Evolutionary conservation across 306 rosid genomes (phyloP).

Genomic region (Comarum palustre): DNA sequence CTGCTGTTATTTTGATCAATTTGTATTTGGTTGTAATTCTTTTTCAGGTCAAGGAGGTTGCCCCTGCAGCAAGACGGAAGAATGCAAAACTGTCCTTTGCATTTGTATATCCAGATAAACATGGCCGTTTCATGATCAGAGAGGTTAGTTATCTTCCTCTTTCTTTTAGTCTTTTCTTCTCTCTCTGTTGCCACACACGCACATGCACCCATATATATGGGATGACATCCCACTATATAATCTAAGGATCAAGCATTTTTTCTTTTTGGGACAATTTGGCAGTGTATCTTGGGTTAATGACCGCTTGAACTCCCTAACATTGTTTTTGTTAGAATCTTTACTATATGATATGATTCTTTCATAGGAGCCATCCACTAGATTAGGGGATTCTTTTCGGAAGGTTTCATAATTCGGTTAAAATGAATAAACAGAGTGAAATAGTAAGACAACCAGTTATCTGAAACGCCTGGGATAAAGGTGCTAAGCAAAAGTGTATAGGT

Average conservation of each 20-base stretch:
- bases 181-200: background rate
- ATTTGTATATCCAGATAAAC: constrained; percentile 89
- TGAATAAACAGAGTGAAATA: background rate
- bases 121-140: constrained; percentile 71
- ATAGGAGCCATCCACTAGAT: background rate
- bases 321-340: background rate
- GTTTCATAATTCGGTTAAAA: background rate
- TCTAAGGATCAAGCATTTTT: background rate
- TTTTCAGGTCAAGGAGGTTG: constrained; percentile 86
- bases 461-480: background rate
- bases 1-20: background rate
- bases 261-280: too few relatives aligned
- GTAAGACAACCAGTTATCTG: background rate
- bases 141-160: constrained; percentile 43
- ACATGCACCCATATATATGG: background rate
- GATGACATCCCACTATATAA: too few relatives aligned
- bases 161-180: background rate
- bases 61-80: constrained; percentile 82
- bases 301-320: background rate
- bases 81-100: constrained; percentile 86
- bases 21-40: constrained; percentile 18
- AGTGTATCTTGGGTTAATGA: background rate
- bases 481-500: background rate
- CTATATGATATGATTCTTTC: background rate
- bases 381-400: background rate